Percentiles rank a stretch among this genome's conserved stretches.
Evolutionary conservation across 495 filamentous ascomycete genomes (phyloP).

Genomic region (Talaromyces borbonicus): DNA sequence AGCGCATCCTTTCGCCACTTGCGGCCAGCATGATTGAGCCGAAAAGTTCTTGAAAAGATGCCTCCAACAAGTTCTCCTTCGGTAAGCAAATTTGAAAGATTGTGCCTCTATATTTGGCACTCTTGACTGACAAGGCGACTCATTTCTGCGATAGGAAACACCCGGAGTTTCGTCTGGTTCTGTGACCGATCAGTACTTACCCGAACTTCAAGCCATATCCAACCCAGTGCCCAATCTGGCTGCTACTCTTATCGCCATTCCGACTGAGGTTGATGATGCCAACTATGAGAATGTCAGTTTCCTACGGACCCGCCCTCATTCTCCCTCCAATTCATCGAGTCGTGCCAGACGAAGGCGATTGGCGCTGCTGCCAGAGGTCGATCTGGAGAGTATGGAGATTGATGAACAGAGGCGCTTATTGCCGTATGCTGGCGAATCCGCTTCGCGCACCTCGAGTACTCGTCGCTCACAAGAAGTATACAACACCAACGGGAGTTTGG

Average conservation of each 20-base stretch:
- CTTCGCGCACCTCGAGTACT: slow-evolving; percentile 33
- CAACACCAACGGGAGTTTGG: slow-evolving; percentile 33
- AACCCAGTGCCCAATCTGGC: slow-evolving; percentile 39
- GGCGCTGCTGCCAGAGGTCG: slow-evolving; percentile 20
- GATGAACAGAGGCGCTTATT: slow-evolving; percentile 24
- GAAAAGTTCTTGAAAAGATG: no score
- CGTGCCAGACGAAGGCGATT: slow-evolving; percentile 29
- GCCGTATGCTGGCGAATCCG: slow-evolving; percentile 28
- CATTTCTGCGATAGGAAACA: slow-evolving; percentile 23
- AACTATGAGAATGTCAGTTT: slow-evolving; percentile 53
- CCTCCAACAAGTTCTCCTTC: slow-evolving; percentile 22
- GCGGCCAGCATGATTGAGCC: no score
- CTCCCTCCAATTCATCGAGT: slow-evolving; percentile 18
- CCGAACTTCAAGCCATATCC: slow-evolving; percentile 25
- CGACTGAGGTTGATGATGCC: slow-evolving; percentile 41
- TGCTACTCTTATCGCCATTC: slow-evolving; percentile 28
- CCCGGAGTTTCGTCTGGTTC: slow-evolving; percentile 18
- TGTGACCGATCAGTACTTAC: slow-evolving; percentile 21
- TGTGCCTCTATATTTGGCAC: not conserved
- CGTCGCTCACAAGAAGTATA: slow-evolving; percentile 24
- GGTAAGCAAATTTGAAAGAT: slow-evolving; percentile 9
- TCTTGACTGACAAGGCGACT: no score
- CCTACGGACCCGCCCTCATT: slow-evolving; percentile 37
- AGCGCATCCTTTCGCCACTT: no score
- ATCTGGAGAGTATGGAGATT: slow-evolving; percentile 32